These are phyloP conservation scores for Eucalyptus paniculata DNA, from an alignment of 345 rosid genomes.

Conservation along the genomic window DNA sequence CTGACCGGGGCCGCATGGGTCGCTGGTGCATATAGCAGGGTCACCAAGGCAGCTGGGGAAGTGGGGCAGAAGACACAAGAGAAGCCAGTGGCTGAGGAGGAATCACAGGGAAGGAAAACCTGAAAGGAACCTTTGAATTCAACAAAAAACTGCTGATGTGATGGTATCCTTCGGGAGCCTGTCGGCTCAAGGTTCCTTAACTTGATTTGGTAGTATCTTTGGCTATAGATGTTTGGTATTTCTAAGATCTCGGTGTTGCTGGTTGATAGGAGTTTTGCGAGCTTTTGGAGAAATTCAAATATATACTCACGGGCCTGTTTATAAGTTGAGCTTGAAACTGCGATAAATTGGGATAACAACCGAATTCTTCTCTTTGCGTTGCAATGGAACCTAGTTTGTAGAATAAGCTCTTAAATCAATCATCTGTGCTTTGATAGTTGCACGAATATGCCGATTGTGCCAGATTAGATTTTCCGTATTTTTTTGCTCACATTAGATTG, in stretches of 20 bases:
- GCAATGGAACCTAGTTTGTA: neutral
- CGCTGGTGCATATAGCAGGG: slow-evolving; percentile 3
- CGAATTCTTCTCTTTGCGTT: neutral
- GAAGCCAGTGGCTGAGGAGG: neutral
- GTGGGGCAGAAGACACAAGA: slow-evolving; percentile 15
- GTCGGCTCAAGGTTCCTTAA: neutral
- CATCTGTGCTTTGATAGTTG: neutral
- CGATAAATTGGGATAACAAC: neutral
- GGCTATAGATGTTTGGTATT: neutral
- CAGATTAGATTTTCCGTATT: neutral
- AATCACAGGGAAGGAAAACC: neutral
- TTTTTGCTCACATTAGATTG: neutral
- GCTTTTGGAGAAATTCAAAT: neutral
- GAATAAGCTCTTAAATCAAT: neutral
- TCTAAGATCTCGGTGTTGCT: neutral
- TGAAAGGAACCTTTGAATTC: neutral
- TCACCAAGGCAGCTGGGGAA: slow-evolving; percentile 20
- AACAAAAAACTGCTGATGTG: neutral
- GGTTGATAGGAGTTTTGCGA: neutral
- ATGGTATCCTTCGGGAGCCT: neutral
- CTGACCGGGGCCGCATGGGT: slow-evolving; percentile 12
- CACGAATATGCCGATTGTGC: neutral
- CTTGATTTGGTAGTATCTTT: neutral
- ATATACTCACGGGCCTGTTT: neutral
- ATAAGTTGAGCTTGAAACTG: neutral